A percentile compares a stretch with the other conserved stretches of the same genome.
Conservation (phyloP, 139 green algal species). For the Deuterostichococcus epilithicus region DNA sequence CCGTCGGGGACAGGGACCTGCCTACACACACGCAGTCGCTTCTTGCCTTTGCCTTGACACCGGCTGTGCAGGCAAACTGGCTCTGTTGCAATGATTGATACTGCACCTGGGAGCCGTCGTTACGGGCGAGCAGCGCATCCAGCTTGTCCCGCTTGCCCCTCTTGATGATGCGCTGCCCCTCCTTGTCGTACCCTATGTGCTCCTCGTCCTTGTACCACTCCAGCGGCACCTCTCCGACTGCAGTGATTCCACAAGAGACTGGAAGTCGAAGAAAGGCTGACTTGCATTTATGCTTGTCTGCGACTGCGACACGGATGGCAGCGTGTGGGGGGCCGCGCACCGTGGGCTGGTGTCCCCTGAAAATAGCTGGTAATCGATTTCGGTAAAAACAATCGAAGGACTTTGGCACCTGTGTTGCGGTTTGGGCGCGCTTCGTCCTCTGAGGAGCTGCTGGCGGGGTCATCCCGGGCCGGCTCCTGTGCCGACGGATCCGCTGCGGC, state of each 20-base stretch:
- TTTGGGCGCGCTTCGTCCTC: conserved; percentile 88
- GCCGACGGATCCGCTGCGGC: background rate
- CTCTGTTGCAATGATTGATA: background rate
- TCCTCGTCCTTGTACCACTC: conserved; percentile 94
- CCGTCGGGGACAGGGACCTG: too few species aligned
- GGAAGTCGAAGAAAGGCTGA: background rate
- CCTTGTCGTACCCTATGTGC: conserved; percentile 91
- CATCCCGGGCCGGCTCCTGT: conserved; percentile 15
- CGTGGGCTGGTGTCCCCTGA: too few species aligned
- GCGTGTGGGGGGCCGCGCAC: too few species aligned
- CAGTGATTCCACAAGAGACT: background rate
- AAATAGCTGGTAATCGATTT: too few species aligned
- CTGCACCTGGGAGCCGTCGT: conserved; percentile 44
- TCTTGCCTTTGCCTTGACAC: too few species aligned
- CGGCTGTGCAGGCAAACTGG: background rate
- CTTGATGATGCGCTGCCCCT: conserved; percentile 67
- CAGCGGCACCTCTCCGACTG: conserved; percentile 85
- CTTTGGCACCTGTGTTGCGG: conserved; percentile 67
- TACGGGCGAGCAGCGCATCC: conserved; percentile 66
- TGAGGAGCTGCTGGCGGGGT: conserved; percentile 70
- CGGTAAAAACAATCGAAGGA: background rate
- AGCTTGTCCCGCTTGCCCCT: conserved; percentile 60
- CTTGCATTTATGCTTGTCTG: too few species aligned
- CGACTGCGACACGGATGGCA: too few species aligned
- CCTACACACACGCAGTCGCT: too few species aligned